A percentile compares a stretch with the other conserved stretches of the same genome.
phyloP scores from a whole-genome alignment of 495 filamentous ascomycete species.

The Xylaria flabelliformis region DNA sequence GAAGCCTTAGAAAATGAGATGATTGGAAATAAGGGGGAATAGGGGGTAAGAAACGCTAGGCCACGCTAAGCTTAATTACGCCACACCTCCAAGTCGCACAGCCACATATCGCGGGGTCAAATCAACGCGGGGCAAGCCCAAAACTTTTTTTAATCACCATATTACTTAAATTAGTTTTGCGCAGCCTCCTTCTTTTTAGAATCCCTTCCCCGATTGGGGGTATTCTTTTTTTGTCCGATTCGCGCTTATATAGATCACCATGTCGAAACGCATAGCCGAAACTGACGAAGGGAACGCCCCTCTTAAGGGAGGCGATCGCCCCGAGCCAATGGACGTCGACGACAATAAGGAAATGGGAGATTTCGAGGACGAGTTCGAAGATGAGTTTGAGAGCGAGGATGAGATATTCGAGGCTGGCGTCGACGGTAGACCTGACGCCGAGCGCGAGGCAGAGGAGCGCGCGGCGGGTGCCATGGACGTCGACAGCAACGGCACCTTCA shows the following conservation, averaged over 20 bases:
- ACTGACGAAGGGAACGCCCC: conserved; percentile 59
- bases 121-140: conserved; percentile 19
- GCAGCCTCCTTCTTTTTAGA: background rate
- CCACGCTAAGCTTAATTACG: background rate
- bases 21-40: background rate
- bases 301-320: conserved; percentile 74
- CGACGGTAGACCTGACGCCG: conserved; percentile 89
- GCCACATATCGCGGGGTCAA: conserved; percentile 42
- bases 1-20: background rate
- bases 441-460: conserved; percentile 84
- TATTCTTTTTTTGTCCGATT: background rate
- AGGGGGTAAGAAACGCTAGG: background rate
- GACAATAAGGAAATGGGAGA: conserved; percentile 74
- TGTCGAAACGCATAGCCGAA: conserved; percentile 75
- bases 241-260: conserved; percentile 41
- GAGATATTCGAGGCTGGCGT: conserved; percentile 95
- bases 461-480: conserved; percentile 84
- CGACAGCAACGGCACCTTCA: conserved; percentile 84
- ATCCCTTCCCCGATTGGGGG: background rate
- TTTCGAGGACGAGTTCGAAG: conserved; percentile 95
- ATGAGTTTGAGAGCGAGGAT: conserved; percentile 96
- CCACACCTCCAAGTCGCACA: conserved; percentile 16
- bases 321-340: conserved; percentile 62
- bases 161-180: background rate
- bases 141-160: conserved; percentile 22